These are phyloP conservation scores for Wickerhamomyces subpelliculosus DNA, from an alignment of 805 yeast genomes.

Conservation along the genomic window DNA sequence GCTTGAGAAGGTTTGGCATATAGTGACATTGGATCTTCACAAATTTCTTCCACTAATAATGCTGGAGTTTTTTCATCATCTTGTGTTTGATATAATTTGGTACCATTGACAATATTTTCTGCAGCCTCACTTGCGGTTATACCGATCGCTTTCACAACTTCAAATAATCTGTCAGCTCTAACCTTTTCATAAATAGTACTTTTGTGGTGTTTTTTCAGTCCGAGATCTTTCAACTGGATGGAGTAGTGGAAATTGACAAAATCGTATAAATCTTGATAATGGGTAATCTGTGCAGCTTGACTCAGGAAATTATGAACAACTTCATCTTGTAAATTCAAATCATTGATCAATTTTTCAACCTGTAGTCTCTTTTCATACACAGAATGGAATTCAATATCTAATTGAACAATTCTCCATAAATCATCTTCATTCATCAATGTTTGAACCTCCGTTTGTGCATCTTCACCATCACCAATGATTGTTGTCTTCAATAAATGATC, in stretches of 20 bases:
- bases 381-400: conserved; percentile 86
- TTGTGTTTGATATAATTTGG: conserved; percentile 63
- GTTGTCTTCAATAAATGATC: conserved; percentile 68
- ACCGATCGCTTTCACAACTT: conserved; percentile 65
- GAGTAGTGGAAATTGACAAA: conserved; percentile 68
- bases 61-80: conserved; percentile 59
- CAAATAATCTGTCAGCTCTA: conserved; percentile 54
- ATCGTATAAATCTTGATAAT: conserved; percentile 81
- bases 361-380: conserved; percentile 65
- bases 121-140: conserved; percentile 76
- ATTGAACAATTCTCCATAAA: conserved; percentile 81
- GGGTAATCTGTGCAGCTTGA: conserved; percentile 58
- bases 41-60: conserved; percentile 42
- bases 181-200: conserved; percentile 60
- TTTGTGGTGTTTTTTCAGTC: conserved; percentile 29
- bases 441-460: conserved; percentile 30
- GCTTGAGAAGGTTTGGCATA: conserved; percentile 58
- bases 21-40: conserved; percentile 31
- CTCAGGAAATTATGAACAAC: conserved; percentile 48
- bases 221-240: conserved; percentile 30
- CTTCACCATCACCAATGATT: conserved; percentile 36
- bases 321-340: conserved; percentile 51
- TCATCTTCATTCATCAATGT: conserved; percentile 71
- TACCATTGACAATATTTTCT: conserved; percentile 65
- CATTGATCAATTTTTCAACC: conserved; percentile 48